Evolutionary conservation across 2,329 filamentous ascomycete genomes (phyloP).

Genomic region (Colletotrichum nymphaeae): DNA sequence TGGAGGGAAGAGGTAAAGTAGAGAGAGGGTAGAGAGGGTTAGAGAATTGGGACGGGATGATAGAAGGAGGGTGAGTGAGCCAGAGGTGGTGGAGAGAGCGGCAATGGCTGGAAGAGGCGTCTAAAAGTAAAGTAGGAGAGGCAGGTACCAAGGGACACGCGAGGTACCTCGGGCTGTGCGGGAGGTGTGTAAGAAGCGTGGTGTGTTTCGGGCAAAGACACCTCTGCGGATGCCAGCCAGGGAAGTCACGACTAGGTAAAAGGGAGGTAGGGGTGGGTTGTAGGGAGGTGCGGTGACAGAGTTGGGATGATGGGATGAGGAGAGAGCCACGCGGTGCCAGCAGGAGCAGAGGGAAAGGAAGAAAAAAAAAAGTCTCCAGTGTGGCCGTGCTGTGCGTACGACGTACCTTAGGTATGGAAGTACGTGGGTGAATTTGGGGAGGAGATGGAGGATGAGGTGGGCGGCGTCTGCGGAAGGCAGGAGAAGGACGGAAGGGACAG

Average conservation of each 20-base stretch:
- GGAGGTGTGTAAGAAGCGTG: conserved; percentile 4
- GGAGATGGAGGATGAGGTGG: not conserved
- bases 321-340: conserved; percentile 13
- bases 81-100: conserved; percentile 28
- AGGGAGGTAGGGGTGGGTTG: not conserved
- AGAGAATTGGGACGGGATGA: conserved; percentile 22
- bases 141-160: not conserved
- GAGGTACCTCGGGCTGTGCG: conserved; percentile 9
- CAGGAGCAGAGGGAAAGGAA: conserved; percentile 3
- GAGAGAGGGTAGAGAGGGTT: conserved; percentile 17
- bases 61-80: conserved; percentile 30
- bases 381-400: not conserved
- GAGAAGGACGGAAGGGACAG: conserved; percentile 4
- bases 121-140: conserved; percentile 21
- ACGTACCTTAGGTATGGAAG: too few species aligned
- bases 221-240: conserved; percentile 15
- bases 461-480: conserved; percentile 12
- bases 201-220: conserved; percentile 34
- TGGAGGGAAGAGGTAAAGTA: conserved; percentile 3
- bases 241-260: not conserved
- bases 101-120: conserved; percentile 33
- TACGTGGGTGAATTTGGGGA: not conserved
- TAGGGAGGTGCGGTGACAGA: not conserved
- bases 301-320: conserved; percentile 14
- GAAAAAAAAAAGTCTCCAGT: not conserved